phyloP scores from a whole-genome alignment of 1,284 basidiomycete species.

The Rhizopogon hawkerae region DNA sequence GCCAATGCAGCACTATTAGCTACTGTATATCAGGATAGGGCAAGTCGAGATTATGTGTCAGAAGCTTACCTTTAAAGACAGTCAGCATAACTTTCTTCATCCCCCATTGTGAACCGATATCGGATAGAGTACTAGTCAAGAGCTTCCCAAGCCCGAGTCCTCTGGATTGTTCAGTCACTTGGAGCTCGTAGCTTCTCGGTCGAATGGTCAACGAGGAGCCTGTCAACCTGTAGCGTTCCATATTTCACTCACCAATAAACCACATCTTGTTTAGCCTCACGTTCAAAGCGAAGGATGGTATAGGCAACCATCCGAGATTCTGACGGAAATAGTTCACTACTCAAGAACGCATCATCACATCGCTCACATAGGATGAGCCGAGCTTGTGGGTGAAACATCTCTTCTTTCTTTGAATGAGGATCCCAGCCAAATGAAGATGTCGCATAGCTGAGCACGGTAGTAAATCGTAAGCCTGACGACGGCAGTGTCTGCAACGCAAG shows the following conservation, averaged over 20 bases:
- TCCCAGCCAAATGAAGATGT: conserved; percentile 64
- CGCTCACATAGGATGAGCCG: conserved; percentile 48
- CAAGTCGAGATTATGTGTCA: background rate
- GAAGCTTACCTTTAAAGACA: conserved; percentile 49
- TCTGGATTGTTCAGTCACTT: conserved; percentile 38
- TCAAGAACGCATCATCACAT: conserved; percentile 3
- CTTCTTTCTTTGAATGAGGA: conserved; percentile 42
- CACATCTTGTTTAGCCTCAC: conserved; percentile 47
- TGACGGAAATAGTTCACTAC: conserved; percentile 1
- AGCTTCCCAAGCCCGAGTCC: conserved; percentile 50
- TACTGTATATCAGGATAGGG: conserved; percentile 23
- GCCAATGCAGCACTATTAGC: conserved; percentile 45
- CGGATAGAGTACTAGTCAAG: conserved; percentile 41
- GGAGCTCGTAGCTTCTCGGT: conserved; percentile 61
- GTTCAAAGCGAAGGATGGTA: conserved; percentile 63
- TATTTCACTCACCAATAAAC: conserved; percentile 54
- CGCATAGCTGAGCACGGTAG: conserved; percentile 33
- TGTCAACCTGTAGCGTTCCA: background rate
- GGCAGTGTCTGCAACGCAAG: background rate
- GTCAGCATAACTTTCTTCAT: conserved; percentile 72
- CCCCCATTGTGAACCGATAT: conserved; percentile 40
- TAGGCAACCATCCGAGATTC: conserved; percentile 40
- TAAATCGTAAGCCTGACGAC: background rate
- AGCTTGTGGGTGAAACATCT: conserved; percentile 52
- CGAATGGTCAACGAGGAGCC: conserved; percentile 2